Conservation (phyloP, 2,329 filamentous ascomycete genomes). For the Pseudophaeomoniella oleicola region DNA sequence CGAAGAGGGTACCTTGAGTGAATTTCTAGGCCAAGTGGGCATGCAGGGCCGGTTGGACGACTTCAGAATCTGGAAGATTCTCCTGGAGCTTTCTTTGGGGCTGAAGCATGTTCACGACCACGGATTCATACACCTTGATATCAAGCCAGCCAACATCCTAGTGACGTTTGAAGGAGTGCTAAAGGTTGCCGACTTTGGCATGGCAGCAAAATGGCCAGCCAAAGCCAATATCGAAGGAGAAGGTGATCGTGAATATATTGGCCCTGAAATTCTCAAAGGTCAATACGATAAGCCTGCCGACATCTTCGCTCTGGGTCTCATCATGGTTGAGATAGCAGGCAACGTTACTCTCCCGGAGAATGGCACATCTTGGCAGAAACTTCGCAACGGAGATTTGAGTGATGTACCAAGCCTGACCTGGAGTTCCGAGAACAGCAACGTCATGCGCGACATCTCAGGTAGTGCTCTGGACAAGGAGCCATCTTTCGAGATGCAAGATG, state of each 20-base stretch:
- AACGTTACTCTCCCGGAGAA: conserved; percentile 93
- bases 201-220: conserved; percentile 67
- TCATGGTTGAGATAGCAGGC: conserved; percentile 85
- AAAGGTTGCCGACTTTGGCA: conserved; percentile 53
- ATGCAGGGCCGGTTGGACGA: conserved; percentile 80
- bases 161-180: conserved; percentile 52
- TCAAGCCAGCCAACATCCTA: conserved; percentile 52
- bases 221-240: conserved; percentile 69
- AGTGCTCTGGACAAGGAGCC: conserved; percentile 40
- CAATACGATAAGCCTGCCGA: conserved; percentile 83
- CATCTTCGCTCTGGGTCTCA: conserved; percentile 84
- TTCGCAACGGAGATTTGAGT: conserved; percentile 78
- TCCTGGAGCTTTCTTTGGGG: conserved; percentile 72
- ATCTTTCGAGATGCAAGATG: conserved; percentile 22
- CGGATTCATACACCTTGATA: conserved; percentile 59
- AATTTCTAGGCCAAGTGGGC: conserved; percentile 71
- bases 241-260: conserved; percentile 92
- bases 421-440: conserved; percentile 52
- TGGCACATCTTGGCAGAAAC: conserved; percentile 75
- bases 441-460: conserved; percentile 61
- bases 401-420: conserved; percentile 80
- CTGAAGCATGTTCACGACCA: conserved; percentile 79
- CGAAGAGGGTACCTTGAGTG: conserved; percentile 79
- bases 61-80: conserved; percentile 96
- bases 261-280: conserved; percentile 77